Conservation (phyloP, 163 green algal species). For the Scenedesmus sp. region DNA sequence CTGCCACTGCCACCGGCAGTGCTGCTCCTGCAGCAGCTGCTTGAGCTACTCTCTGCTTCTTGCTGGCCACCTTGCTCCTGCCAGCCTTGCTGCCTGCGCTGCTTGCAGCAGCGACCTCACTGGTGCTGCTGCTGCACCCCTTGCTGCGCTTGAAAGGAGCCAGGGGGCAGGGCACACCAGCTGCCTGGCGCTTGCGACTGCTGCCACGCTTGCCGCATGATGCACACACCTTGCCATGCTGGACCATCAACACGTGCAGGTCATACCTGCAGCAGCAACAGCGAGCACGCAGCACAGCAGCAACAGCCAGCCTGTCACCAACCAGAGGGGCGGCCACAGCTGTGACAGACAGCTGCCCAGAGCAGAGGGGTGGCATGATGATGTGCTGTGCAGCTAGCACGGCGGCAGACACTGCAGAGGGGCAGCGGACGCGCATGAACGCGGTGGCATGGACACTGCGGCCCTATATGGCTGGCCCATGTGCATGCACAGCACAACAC, state of each 20-base stretch:
- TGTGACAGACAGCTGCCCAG: neutral
- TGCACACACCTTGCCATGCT: slow-evolving; percentile 69
- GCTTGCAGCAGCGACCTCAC: neutral
- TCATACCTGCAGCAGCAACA: slow-evolving; percentile 69
- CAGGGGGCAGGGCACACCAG: slow-evolving; percentile 20
- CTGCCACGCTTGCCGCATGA: slow-evolving; percentile 57
- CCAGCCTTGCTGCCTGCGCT: neutral
- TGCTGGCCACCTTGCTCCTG: neutral
- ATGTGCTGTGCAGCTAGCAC: neutral
- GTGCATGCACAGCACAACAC: too few species aligned
- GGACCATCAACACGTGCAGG: slow-evolving; percentile 86
- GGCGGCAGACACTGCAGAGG: neutral
- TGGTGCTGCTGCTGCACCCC: neutral
- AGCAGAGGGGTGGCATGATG: neutral
- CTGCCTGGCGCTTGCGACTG: neutral
- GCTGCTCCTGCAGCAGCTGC: neutral
- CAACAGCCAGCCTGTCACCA: neutral
- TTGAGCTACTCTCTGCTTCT: neutral
- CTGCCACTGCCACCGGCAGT: neutral
- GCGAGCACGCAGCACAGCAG: neutral
- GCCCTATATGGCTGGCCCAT: too few species aligned
- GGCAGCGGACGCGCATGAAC: neutral
- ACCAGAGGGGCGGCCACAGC: neutral
- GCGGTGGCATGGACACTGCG: neutral
- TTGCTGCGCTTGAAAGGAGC: slow-evolving; percentile 7